Evolutionary conservation across 257 asterid species (phyloP).

Genomic region (Coffea eugenioides): DNA sequence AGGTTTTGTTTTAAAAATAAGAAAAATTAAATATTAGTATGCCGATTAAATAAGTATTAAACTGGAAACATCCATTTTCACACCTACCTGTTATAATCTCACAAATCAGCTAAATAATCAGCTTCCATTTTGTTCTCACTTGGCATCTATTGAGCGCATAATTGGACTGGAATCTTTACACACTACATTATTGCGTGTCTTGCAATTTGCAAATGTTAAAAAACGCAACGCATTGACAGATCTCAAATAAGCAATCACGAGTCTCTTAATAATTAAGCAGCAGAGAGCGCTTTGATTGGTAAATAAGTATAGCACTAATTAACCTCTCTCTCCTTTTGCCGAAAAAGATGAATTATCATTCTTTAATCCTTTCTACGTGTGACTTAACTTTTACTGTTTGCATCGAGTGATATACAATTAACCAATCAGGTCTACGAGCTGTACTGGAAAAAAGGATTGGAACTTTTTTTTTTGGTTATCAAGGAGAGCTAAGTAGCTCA

Average conservation of each 20-base stretch:
- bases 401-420: background rate
- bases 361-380: background rate
- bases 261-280: background rate
- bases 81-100: too few relatives aligned
- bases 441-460: background rate
- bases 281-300: background rate
- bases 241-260: too few relatives aligned
- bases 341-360: background rate
- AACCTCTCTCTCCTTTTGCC: background rate
- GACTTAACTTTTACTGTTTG: background rate
- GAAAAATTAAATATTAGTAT: too few relatives aligned
- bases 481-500: too few relatives aligned
- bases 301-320: too few relatives aligned
- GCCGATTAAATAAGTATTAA: too few relatives aligned
- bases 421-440: background rate
- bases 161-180: background rate
- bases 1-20: too few relatives aligned
- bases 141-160: too few relatives aligned
- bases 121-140: too few relatives aligned
- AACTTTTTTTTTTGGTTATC: too few relatives aligned
- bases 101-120: too few relatives aligned
- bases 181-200: background rate
- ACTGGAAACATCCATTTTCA: too few relatives aligned
- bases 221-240: background rate
- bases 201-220: background rate